phyloP scores from a whole-genome alignment of 352 stramenopile species.

The Globisporangium parvum region DNA sequence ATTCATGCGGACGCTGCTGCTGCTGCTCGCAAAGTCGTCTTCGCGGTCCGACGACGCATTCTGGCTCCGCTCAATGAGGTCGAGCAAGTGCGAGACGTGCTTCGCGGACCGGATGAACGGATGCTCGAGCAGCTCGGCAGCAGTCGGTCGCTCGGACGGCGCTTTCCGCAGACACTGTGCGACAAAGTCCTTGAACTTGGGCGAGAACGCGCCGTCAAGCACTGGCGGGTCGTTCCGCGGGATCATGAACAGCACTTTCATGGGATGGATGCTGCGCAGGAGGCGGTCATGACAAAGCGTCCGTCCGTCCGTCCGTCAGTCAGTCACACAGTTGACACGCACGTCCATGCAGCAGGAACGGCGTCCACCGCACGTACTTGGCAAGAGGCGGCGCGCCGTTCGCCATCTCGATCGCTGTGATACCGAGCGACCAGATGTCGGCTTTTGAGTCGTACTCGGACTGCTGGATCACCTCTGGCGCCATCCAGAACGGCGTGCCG shows the following conservation, averaged over 20 bases:
- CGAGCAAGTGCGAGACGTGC: constrained; percentile 61
- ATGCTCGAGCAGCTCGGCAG: constrained; percentile 77
- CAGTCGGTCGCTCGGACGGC: constrained; percentile 77
- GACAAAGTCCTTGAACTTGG: constrained; percentile 87
- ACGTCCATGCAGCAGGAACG: neutral
- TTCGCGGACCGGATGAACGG: constrained; percentile 78
- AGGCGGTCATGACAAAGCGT: too few species aligned
- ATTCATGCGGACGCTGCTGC: neutral
- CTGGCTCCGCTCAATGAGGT: constrained; percentile 43
- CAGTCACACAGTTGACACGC: neutral
- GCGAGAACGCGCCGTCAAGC: constrained; percentile 75
- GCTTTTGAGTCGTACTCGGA: constrained; percentile 94
- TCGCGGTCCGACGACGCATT: constrained; percentile 2
- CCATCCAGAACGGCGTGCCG: constrained; percentile 98
- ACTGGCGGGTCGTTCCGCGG: constrained; percentile 89
- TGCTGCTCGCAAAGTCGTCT: constrained; percentile 3
- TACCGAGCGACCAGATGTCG: constrained; percentile 98
- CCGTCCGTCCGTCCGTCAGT: too few species aligned
- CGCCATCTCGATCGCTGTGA: constrained; percentile 98
- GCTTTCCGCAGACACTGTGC: constrained; percentile 83
- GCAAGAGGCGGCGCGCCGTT: constrained; percentile 94
- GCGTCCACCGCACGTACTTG: constrained; percentile 35
- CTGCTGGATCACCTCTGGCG: constrained; percentile 81
- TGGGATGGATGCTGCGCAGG: constrained; percentile 92
- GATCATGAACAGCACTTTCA: constrained; percentile 99